A percentile compares a stretch with the other conserved stretches of the same genome.
These are phyloP conservation scores for Halophytophthora batemanensis DNA, from an alignment of 352 stramenopile species.

Conservation along the genomic window DNA sequence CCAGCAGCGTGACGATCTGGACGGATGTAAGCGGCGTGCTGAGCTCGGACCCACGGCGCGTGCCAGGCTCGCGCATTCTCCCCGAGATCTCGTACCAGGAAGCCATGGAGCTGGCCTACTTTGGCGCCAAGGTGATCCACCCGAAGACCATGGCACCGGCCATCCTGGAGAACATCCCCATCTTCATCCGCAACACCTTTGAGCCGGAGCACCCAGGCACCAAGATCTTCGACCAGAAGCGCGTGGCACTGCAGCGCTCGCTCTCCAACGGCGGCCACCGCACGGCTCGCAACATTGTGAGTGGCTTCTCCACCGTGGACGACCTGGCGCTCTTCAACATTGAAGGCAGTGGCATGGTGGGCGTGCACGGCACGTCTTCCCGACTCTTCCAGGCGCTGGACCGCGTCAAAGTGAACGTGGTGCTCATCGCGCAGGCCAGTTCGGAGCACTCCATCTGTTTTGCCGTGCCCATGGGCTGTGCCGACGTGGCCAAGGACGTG, in stretches of 20 bases:
- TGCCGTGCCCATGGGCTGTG: constrained; percentile 79
- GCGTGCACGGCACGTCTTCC: constrained; percentile 91
- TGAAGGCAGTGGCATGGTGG: constrained; percentile 94
- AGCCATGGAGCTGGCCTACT: constrained; percentile 98
- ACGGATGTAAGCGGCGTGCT: constrained; percentile 96
- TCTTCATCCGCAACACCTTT: constrained; percentile 98
- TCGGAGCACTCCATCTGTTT: constrained; percentile 97
- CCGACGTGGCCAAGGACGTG: constrained; percentile 61
- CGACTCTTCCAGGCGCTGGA: constrained; percentile 92
- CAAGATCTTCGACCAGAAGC: constrained; percentile 68
- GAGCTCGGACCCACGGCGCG: constrained; percentile 92
- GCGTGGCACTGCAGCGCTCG: constrained; percentile 54
- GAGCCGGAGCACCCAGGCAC: constrained; percentile 81
- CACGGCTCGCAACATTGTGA: constrained; percentile 74
- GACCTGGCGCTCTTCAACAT: constrained; percentile 95
- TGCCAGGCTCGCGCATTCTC: constrained; percentile 90
- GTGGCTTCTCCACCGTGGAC: constrained; percentile 92
- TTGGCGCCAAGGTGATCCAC: constrained; percentile 97
- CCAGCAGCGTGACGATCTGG: constrained; percentile 94
- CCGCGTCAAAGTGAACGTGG: constrained; percentile 90
- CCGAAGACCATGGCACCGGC: constrained; percentile 95
- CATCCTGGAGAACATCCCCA: constrained; percentile 91
- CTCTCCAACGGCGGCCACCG: constrained; percentile 57
- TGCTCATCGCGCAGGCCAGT: constrained; percentile 93
- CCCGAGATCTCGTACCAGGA: constrained; percentile 95